Percentiles rank a stretch among this genome's conserved stretches.
phyloP scores from a whole-genome alignment of 2,329 filamentous ascomycete species.

The Aspergillus terreus region DNA sequence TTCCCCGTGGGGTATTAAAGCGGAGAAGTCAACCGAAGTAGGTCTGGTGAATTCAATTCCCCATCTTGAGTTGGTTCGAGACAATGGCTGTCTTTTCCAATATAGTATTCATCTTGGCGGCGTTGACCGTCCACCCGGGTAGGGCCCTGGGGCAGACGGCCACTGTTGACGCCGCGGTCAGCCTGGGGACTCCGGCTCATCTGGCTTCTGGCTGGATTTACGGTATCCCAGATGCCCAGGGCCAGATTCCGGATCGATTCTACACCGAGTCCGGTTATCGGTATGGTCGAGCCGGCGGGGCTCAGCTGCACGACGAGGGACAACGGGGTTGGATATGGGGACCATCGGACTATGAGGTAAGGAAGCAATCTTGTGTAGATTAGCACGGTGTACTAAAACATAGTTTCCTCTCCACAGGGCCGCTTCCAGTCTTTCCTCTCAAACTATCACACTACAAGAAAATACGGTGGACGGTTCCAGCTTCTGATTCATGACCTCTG shows the following conservation, averaged over 20 bases:
- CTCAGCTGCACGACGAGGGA: neutral
- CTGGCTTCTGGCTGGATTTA: neutral
- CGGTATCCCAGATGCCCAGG: neutral
- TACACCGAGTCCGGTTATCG: neutral
- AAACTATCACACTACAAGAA: neutral
- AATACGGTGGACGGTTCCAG: constrained; percentile 1
- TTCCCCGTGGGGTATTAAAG: too few species aligned
- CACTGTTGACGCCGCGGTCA: neutral
- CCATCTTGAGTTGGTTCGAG: too few species aligned
- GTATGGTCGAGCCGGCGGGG: neutral
- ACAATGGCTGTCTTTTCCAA: too few species aligned
- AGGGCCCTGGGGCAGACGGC: neutral
- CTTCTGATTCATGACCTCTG: constrained; percentile 9
- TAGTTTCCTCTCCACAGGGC: neutral
- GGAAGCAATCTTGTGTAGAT: neutral
- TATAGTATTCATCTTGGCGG: too few species aligned
- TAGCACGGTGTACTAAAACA: neutral
- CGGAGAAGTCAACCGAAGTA: too few species aligned
- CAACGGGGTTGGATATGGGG: neutral
- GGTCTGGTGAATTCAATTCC: too few species aligned
- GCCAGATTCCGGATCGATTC: neutral
- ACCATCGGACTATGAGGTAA: neutral
- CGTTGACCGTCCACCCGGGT: too few species aligned
- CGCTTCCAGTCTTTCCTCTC: neutral
- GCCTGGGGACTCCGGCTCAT: neutral